A percentile compares a stretch with the other conserved stretches of the same genome.
phyloP scores from a whole-genome alignment of 192 early-diverging fungal species.

The Umbelopsis sp. region DNA sequence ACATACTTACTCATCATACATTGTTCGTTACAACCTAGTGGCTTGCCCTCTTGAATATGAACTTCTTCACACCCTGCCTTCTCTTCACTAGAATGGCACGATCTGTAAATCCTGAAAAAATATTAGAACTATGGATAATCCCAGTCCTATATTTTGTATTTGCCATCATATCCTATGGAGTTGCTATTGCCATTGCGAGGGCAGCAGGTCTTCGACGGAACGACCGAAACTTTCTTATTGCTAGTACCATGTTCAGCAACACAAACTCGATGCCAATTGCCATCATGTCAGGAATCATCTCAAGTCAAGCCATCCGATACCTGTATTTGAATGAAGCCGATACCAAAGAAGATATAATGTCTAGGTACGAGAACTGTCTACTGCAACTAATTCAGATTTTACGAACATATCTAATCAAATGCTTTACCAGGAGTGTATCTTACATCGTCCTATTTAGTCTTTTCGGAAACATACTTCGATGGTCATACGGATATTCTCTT shows the following conservation, averaged over 20 bases:
- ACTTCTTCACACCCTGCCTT: constrained; percentile 58
- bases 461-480: constrained; percentile 76
- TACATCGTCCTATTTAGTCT: constrained; percentile 76
- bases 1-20: not conserved
- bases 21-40: not conserved
- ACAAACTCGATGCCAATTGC: constrained; percentile 59
- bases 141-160: constrained; percentile 27
- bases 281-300: constrained; percentile 54
- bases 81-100: constrained; percentile 60
- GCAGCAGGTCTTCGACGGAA: constrained; percentile 10
- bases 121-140: constrained; percentile 56
- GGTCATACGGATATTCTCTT: constrained; percentile 74
- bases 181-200: not conserved
- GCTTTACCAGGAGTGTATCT: constrained; percentile 57
- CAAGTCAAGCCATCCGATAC: constrained; percentile 45
- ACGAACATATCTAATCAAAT: not conserved
- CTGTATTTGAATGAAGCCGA: constrained; percentile 16
- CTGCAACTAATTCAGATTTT: not conserved
- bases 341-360: not conserved
- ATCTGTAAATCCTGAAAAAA: constrained; percentile 45
- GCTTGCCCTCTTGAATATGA: constrained; percentile 43
- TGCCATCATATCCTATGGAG: not conserved
- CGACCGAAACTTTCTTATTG: constrained; percentile 43
- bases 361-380: not conserved
- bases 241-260: constrained; percentile 54